These are phyloP conservation scores for Bruguiera hainesii DNA, from an alignment of 441 rosid genomes.

Conservation along the genomic window DNA sequence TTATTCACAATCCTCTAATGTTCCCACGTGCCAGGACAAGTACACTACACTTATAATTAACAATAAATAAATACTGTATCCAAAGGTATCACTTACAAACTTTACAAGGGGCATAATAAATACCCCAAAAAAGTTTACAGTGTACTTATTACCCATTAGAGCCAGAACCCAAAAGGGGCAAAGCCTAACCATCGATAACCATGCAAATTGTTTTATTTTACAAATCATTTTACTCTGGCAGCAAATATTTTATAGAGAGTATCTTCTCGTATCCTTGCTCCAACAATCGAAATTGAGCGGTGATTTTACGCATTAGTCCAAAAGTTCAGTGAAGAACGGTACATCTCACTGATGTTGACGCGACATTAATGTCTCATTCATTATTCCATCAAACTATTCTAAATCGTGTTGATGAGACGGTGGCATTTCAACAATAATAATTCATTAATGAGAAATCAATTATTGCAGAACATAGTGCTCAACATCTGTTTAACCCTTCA, in stretches of 20 bases:
- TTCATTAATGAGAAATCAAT: neutral
- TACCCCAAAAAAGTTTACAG: slow-evolving; percentile 10
- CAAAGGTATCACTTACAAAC: slow-evolving; percentile 19
- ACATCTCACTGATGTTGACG: too few relatives aligned
- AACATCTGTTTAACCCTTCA: too few relatives aligned
- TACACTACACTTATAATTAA: neutral
- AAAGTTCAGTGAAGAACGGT: too few relatives aligned
- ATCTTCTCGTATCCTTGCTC: too few relatives aligned
- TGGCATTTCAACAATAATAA: too few relatives aligned
- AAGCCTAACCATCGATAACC: neutral
- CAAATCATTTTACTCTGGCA: neutral
- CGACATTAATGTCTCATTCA: too few relatives aligned
- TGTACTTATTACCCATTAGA: slow-evolving; percentile 10
- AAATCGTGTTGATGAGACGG: too few relatives aligned
- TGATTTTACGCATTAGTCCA: too few relatives aligned
- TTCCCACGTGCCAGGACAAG: slow-evolving; percentile 17
- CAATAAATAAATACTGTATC: neutral
- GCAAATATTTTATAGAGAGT: too few relatives aligned
- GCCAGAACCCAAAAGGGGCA: neutral
- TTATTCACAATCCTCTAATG: neutral
- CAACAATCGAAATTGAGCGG: too few relatives aligned
- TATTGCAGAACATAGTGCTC: neutral
- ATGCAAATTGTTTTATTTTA: slow-evolving; percentile 9
- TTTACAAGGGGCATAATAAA: slow-evolving; percentile 20
- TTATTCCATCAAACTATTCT: too few relatives aligned